These are phyloP conservation scores for Wallacemonas rigidus DNA, from an alignment of 208 protist genomes.

Conservation along the genomic window DNA sequence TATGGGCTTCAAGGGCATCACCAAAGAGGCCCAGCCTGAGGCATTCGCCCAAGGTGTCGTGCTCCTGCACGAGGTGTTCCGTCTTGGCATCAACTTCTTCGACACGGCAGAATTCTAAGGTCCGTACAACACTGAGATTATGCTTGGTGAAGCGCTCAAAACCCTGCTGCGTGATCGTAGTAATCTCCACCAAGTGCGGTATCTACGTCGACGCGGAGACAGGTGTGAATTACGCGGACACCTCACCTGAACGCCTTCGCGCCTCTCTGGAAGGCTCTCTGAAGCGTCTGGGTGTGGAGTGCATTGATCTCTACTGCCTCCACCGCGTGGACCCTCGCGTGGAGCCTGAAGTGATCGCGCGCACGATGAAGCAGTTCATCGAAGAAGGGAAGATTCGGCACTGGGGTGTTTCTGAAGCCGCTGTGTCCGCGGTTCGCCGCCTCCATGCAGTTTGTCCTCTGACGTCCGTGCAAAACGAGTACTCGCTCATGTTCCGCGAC, in stretches of 20 bases:
- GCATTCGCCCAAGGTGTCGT: constrained; percentile 22
- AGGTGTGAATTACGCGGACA: constrained; percentile 10
- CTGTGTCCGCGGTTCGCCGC: constrained; percentile 25
- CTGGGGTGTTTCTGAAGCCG: constrained; percentile 35
- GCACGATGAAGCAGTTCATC: constrained; percentile 40
- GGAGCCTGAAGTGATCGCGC: constrained; percentile 34
- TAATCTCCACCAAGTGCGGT: constrained; percentile 39
- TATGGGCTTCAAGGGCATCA: constrained; percentile 34
- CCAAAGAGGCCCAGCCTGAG: constrained; percentile 13
- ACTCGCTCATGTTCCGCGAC: constrained; percentile 33
- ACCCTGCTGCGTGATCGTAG: constrained; percentile 27
- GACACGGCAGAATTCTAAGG: constrained; percentile 44
- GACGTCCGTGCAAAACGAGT: constrained; percentile 41
- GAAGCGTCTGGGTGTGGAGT: constrained; percentile 34
- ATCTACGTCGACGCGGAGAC: constrained; percentile 19
- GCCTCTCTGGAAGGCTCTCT: constrained; percentile 40
- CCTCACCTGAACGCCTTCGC: constrained; percentile 22
- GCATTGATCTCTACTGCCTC: constrained; percentile 52
- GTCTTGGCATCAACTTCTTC: constrained; percentile 39
- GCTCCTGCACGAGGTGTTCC: constrained; percentile 33
- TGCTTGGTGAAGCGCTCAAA: constrained; percentile 34
- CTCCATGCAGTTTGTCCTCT: constrained; percentile 38
- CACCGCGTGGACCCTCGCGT: constrained; percentile 37
- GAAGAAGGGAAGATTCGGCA: constrained; percentile 40
- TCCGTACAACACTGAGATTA: constrained; percentile 33